Base-by-base conservation (phyloP, 208 protist species). In the Strigomonas galati region DNA sequence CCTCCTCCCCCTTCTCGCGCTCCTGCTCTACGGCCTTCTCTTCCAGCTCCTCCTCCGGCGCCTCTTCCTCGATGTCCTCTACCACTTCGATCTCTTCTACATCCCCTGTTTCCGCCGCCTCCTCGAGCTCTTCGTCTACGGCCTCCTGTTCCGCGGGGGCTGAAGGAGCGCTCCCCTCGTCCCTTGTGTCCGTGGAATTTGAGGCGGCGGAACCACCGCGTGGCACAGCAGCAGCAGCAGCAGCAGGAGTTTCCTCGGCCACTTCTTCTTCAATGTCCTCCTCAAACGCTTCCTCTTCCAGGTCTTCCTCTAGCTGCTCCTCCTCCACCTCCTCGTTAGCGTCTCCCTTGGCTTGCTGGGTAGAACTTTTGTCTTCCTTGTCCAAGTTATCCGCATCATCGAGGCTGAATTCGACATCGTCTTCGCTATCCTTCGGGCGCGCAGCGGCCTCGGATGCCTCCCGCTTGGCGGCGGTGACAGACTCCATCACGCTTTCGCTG, bases 31-130 rank as follows among this genome's bases (percentile, higher is more conserved):
- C 9, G 7, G 56, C 70, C 43, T 72, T 67, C 10, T 70, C 62
- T 2, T 72, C 72, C 10, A 62, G 62, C 10, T 57, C 51, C 2
- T 66, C 65, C 17, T 51, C 64, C 26, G 72, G 67, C 46, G 74
- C 71, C 32, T 67, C 70, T 31, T 70, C 65, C 30, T 74, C 67
- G 23, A 68, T 66, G 2, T 78, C 69, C 40, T 62, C 63, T 19
- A 64, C 48, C 62, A 67, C 56, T 24, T 70, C 69, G 19, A 62
- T 10, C 73, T 61, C 66, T 15, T 62, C 65, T 1, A 62, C 54
- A 17, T 14, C 58, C 1, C 14, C 52, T 14, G 37, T 27, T 10
- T 31, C 30, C 37, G 43, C 46, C 9, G 27, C 54, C 17, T 44
- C 54, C 12, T 72, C 63, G 21, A 27, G 26, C 19, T 62, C 60